These are phyloP conservation scores for Colletotrichum lini DNA, from an alignment of 2,329 filamentous ascomycete species.

Conservation along the genomic window DNA sequence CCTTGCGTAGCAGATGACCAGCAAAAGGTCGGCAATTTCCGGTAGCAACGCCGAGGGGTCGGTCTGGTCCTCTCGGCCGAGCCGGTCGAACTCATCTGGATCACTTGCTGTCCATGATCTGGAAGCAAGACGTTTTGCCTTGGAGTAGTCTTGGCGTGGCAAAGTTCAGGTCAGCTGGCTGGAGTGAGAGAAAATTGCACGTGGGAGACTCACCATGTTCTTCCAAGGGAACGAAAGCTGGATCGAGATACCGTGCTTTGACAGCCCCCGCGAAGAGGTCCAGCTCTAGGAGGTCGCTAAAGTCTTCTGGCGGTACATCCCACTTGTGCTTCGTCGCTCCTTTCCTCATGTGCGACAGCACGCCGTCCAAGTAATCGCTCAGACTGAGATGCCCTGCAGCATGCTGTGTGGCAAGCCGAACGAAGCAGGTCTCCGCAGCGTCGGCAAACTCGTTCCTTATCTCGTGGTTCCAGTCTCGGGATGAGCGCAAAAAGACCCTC, in stretches of 20 bases:
- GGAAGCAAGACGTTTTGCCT: constrained; percentile 9
- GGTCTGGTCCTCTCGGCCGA: constrained; percentile 3
- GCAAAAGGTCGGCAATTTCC: constrained; percentile 14
- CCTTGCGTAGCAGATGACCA: constrained; percentile 22
- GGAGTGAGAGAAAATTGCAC: too few species aligned
- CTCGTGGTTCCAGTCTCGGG: constrained; percentile 12
- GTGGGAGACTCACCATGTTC: not conserved
- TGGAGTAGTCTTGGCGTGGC: constrained; percentile 4
- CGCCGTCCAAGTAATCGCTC: constrained; percentile 21
- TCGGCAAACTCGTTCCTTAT: constrained; percentile 22
- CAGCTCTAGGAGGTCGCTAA: constrained; percentile 12
- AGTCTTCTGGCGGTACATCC: constrained; percentile 21
- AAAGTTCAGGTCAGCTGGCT: constrained; percentile 4
- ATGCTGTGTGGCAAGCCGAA: constrained; percentile 13
- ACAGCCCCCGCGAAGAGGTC: constrained; percentile 21
- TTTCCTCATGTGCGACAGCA: constrained; percentile 21
- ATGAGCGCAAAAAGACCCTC: constrained; percentile 14
- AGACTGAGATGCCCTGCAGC: not conserved
- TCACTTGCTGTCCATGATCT: constrained; percentile 13
- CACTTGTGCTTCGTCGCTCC: constrained; percentile 16
- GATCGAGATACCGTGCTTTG: constrained; percentile 11
- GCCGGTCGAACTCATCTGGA: constrained; percentile 16
- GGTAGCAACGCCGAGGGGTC: not conserved
- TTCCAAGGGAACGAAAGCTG: constrained; percentile 9
- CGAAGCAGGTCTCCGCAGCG: constrained; percentile 17